phyloP scores from a whole-genome alignment of 2,329 filamentous ascomycete species.

The Fusarium miscanthi region DNA sequence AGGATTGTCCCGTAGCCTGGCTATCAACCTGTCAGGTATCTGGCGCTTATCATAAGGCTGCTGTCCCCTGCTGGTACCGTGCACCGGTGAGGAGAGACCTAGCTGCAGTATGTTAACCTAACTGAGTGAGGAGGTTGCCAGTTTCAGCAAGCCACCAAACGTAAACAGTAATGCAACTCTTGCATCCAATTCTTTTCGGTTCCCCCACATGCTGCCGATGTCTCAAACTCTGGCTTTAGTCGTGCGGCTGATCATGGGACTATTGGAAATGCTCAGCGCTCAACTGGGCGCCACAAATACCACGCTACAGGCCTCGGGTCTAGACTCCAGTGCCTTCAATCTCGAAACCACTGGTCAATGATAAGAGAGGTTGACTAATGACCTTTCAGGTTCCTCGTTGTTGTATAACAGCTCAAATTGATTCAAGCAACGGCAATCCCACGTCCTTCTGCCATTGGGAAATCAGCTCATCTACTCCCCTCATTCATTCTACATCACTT shows the following conservation, averaged over 20 bases:
- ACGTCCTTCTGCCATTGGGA: not conserved
- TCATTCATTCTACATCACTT: not conserved
- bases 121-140: too few species aligned
- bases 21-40: not conserved
- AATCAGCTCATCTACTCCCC: not conserved
- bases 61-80: not conserved
- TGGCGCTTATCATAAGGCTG: not conserved
- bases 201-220: not conserved
- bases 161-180: not conserved
- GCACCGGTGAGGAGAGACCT: not conserved
- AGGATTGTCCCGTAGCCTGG: not conserved
- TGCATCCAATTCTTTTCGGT: not conserved
- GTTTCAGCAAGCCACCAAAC: not conserved
- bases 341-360: not conserved
- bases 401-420: not conserved
- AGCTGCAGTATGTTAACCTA: not conserved
- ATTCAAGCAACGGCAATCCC: not conserved
- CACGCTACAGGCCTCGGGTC: not conserved
- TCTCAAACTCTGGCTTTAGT: not conserved
- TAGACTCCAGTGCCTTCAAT: not conserved
- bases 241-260: not conserved
- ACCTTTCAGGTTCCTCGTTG: not conserved
- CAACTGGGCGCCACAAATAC: not conserved
- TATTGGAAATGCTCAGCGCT: constrained; percentile 2
- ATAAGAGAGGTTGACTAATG: not conserved